Evolutionary conservation across 257 asterid genomes (phyloP), one percentile per base, ranked within the genome.

Genomic region (Orobanche coerulescens): DNA sequence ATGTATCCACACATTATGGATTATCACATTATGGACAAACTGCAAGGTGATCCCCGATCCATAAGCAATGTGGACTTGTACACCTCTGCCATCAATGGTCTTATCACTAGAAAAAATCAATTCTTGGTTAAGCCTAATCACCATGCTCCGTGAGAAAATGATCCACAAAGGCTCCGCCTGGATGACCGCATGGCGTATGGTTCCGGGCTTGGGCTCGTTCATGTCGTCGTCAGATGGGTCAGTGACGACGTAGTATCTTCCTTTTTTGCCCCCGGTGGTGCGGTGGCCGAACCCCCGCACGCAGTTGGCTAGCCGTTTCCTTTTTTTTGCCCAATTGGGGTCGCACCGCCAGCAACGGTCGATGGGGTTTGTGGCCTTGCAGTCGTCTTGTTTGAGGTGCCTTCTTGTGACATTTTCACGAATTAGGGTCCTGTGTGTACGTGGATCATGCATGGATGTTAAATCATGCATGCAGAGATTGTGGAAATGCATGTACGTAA

Each of bases 21-120:
- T 69, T 16, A 89, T 89, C 13, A 84, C 75, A 34, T 89, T 84
- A 39, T 68, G 79, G 36, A 86, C 84, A 28, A 75, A 86, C 18
- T 89, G 97, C 48, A 89, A 58, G 4, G 95, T 84, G 4, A 89
- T 12, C 5, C 97, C 95, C 0, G 94, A 87, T 0, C 95, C 97
- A 25, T 77, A 62, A 2, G 96, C 95, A 31, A 89, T 74, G 61
- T 69, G 89, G 65, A 89, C 83, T 22, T 77, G 62, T 0, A 37
- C 81, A 37, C 94, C 96, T 3, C 96, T 65, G 0, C 96, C 95
- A 54, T 89, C 96, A 14, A 86, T 73, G 5, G 95, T 86, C 75
- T 89, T 89, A 76, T 86, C 73, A 28, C 81, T 74, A 2, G 77
- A 57, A 30, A 84, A 74, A 24, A 86, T 62, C 3, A 86, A 79